Conservation (phyloP, 495 filamentous ascomycete genomes). For the Pyrenopolyporus hunteri region DNA sequence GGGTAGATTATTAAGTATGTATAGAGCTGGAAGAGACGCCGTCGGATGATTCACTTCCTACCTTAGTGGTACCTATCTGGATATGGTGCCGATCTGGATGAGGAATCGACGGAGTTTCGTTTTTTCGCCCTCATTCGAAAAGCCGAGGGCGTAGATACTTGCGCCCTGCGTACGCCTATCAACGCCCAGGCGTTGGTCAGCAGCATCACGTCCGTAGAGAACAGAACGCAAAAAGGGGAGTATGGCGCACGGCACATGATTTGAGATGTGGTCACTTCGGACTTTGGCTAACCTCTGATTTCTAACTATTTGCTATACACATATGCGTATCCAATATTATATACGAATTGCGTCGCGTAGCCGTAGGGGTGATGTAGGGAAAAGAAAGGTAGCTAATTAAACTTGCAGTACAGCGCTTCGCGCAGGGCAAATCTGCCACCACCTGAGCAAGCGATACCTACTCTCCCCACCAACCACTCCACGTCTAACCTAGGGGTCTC, state of each 20-base stretch:
- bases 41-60: too few relatives aligned
- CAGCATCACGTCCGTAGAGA: background rate
- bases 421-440: too few relatives aligned
- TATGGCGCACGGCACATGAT: constrained; percentile 1
- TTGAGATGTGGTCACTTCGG: background rate
- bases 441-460: background rate
- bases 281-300: background rate
- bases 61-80: constrained; percentile 3
- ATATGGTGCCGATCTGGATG: constrained; percentile 12
- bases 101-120: constrained; percentile 26
- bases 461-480: background rate
- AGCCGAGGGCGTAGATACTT: background rate
- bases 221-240: too few relatives aligned
- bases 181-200: constrained; percentile 3
- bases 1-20: constrained; percentile 20
- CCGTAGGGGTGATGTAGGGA: background rate
- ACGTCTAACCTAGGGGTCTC: background rate
- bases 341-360: too few relatives aligned
- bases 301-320: too few relatives aligned
- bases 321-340: too few relatives aligned
- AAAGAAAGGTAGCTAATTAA: constrained; percentile 6
- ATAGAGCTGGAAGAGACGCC: constrained; percentile 2
- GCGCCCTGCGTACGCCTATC: background rate
- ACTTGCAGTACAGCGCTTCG: constrained; percentile 7
- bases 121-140: constrained; percentile 10